These are phyloP conservation scores for Candida ovalis DNA, from an alignment of 805 yeast species.

Conservation along the genomic window DNA sequence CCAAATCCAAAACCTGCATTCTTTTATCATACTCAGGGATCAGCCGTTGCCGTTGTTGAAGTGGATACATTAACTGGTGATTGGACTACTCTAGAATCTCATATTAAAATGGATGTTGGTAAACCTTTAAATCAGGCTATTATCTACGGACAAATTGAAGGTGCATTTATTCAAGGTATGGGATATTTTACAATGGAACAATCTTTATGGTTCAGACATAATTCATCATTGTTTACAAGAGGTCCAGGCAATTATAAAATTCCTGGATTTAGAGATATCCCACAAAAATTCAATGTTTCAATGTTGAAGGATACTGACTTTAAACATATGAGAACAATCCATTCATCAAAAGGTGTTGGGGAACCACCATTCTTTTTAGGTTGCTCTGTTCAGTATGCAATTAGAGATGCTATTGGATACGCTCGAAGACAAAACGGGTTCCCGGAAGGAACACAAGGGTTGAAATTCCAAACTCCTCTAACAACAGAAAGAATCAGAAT, in stretches of 20 bases:
- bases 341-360: constrained; percentile 44
- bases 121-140: constrained; percentile 46
- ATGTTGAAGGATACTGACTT: constrained; percentile 39
- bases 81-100: constrained; percentile 39
- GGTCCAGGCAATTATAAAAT: constrained; percentile 50
- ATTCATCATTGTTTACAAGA: constrained; percentile 40
- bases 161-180: constrained; percentile 48
- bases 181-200: constrained; percentile 48
- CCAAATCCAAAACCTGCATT: constrained; percentile 44
- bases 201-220: constrained; percentile 40
- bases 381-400: constrained; percentile 38
- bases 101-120: constrained; percentile 47
- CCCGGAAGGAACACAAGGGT: constrained; percentile 16
- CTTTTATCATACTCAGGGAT: constrained; percentile 44
- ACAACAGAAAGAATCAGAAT: constrained; percentile 42
- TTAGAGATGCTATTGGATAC: constrained; percentile 38
- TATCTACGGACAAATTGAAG: constrained; percentile 49
- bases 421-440: constrained; percentile 33
- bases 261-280: constrained; percentile 46
- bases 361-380: constrained; percentile 50
- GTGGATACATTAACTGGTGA: constrained; percentile 47
- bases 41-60: constrained; percentile 40
- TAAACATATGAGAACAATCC: constrained; percentile 40
- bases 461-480: constrained; percentile 36
- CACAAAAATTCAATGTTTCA: constrained; percentile 41